Conservation (phyloP, 768 basidiomycete species). For the Leccinellum rugosiceps region DNA sequence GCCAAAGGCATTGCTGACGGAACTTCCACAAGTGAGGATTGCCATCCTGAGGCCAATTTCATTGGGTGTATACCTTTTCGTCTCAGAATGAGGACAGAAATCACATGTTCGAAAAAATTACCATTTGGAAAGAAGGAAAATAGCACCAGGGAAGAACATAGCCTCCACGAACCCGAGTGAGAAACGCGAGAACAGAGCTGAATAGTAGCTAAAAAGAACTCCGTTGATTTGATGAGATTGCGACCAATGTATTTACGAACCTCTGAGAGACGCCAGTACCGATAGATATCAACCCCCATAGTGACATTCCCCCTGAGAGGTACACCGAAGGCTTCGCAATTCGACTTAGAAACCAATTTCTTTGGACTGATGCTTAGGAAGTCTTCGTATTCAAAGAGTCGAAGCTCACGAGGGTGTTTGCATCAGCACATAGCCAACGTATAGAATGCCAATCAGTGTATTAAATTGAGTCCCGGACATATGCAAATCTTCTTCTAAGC, state of each 20-base stretch:
- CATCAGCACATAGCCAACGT: constrained; percentile 70
- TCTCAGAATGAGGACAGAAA: not conserved
- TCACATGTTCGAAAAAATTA: not conserved
- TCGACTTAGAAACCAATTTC: constrained; percentile 65
- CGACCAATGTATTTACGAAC: constrained; percentile 1
- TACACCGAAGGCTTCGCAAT: constrained; percentile 66
- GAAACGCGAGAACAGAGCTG: constrained; percentile 68
- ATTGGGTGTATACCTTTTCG: constrained; percentile 49
- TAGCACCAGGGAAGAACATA: constrained; percentile 66
- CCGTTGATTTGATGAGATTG: not conserved
- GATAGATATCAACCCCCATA: constrained; percentile 65
- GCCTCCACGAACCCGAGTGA: constrained; percentile 70
- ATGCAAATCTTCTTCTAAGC: constrained; percentile 63
- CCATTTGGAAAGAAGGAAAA: constrained; percentile 71
- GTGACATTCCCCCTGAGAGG: constrained; percentile 59
- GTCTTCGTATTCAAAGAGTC: not conserved
- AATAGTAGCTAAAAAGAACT: constrained; percentile 44
- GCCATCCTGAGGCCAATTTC: constrained; percentile 70
- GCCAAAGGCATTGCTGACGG: constrained; percentile 80
- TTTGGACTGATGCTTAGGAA: constrained; percentile 22
- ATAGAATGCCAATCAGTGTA: constrained; percentile 63
- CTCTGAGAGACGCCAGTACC: constrained; percentile 46
- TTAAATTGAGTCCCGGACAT: constrained; percentile 61
- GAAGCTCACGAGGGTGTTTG: constrained; percentile 63
- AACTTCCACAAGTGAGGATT: constrained; percentile 63